Evolutionary conservation across 2,329 filamentous ascomycete genomes (phyloP), one percentile per base, ranked within the genome.

Genomic region (Hyphodiscus sp.): DNA sequence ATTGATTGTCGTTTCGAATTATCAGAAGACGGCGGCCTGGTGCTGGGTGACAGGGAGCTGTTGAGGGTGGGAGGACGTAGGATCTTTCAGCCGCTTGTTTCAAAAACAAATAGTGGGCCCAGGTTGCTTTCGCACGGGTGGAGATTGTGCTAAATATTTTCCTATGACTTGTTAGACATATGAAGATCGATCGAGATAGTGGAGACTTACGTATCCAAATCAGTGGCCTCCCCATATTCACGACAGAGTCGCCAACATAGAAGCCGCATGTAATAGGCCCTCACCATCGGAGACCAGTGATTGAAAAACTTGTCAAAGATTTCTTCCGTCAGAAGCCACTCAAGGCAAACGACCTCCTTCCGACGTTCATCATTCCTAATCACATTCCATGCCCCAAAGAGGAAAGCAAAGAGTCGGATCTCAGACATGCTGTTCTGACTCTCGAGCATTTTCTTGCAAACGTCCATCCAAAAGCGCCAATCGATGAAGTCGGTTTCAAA

Each of bases 281-380:
- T 76, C n/a, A 89, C 83, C 86, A 89, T 89, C 0, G 86, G 84
- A 67, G 83, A 88, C 86, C 86, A 89, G 63, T 89, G 85, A 60
- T 80, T 85, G 68, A 89, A 89, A 56, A 83, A 79, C 58, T 77
- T 79, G 57, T 83, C 79, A 65, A 89, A 89, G 33, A 82, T 75
- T 6, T 77, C 71, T 23, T 79, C 77, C 41, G 80, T 74, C 43
- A 89, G 68, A 26, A 89, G 68, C 65, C 87, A 84, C 11, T 78
- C 76, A 20, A 86, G 63, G 61, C 83, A 87, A 20, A 88, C 67
- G 33, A 78, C 72, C 41, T 75, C 71, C 63, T 86, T 87, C 52
- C 83, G 73, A 50, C 74, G 70, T 20, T 80, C 74, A 54, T 82
- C 75, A 41, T 71, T 70, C 18, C 74, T 75, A 61, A 87, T 71